Evolutionary conservation across 2,329 filamentous ascomycete genomes (phyloP), one percentile per base, ranked within the genome.

Genomic region (Colletotrichum magnum): DNA sequence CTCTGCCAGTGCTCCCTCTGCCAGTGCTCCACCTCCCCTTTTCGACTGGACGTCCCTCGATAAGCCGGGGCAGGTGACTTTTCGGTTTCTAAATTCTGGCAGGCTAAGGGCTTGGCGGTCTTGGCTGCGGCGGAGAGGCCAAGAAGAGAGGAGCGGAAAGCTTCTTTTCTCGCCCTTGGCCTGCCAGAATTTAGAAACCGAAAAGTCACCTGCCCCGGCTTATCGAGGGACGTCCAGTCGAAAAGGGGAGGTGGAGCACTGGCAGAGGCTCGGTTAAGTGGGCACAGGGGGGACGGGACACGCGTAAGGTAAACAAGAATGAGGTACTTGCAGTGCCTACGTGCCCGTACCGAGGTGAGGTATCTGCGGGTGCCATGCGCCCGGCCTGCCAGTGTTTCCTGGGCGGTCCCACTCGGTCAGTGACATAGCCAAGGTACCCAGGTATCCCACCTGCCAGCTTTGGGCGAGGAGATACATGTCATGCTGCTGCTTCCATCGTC

Each of bases 121-220:
- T 69, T 69, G 66, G 66, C 66, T 69, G 66, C 66, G 66, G 66
- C 66, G 66, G 66, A 69, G 66, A 66, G 62, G 66, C 66, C 66
- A 69, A 69, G 66, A 66, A 69, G 56, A 60, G 66, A 69, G 66
- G 66, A 69, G 66, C 66, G 66, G 66, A 69, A 69, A 69, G 66
- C 66, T 69, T 69, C 66, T 69, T 69, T 69, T 57, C 50, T 56
- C 51, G 54, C 43, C 59, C 62, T 66, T 60, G 66, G 66, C 56
- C 43, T 64, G 61, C 66, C 66, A 59, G 50, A 36, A 36, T 36
- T 36, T 10, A 36, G 32, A 18, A 52, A 65, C 43, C 43, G 32
- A 56, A 36, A 18, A 56, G 43, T 54, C 43, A 45, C 36, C 41
- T 50, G 45, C 64, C 58, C 36, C 32, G 52, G 50, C 59, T 62